Conservation (phyloP, 441 rosid genomes). For the Theobroma grandiflorum region DNA sequence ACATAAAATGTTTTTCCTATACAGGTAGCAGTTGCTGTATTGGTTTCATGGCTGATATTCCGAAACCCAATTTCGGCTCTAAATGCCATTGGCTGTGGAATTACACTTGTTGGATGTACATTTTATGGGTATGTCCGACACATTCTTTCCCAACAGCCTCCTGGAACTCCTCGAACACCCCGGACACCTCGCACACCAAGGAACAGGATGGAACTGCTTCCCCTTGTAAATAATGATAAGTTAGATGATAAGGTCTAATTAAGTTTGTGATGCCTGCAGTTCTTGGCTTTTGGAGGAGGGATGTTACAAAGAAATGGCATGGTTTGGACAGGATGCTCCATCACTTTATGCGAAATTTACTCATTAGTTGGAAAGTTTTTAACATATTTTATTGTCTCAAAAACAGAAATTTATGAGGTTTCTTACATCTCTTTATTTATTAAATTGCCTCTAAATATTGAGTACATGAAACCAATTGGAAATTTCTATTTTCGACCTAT, state of each 20-base stretch:
- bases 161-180: constrained; percentile 82
- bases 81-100: constrained; percentile 94
- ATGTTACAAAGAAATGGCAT: constrained; percentile 12
- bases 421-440: constrained; percentile 20
- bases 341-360: constrained; percentile 25
- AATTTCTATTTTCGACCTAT: not conserved
- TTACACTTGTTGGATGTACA: constrained; percentile 91
- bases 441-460: not conserved
- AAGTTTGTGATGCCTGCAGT: constrained; percentile 13
- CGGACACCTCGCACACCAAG: constrained; percentile 90
- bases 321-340: not conserved
- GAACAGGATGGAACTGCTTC: constrained; percentile 75
- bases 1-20: not conserved
- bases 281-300: constrained; percentile 23
- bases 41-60: constrained; percentile 95
- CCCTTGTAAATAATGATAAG: constrained; percentile 88
- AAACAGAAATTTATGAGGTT: constrained; percentile 14
- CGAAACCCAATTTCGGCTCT: constrained; percentile 82
- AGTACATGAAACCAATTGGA: not conserved
- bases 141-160: constrained; percentile 74
- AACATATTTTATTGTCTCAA: constrained; percentile 21
- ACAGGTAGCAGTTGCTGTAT: constrained; percentile 96
- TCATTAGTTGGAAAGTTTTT: constrained; percentile 14
- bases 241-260: constrained; percentile 80
- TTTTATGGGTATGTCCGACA: constrained; percentile 95